phyloP scores from a whole-genome alignment of 176 grass and related monocot genomes.

The Miscanthus lutarioriparius region DNA sequence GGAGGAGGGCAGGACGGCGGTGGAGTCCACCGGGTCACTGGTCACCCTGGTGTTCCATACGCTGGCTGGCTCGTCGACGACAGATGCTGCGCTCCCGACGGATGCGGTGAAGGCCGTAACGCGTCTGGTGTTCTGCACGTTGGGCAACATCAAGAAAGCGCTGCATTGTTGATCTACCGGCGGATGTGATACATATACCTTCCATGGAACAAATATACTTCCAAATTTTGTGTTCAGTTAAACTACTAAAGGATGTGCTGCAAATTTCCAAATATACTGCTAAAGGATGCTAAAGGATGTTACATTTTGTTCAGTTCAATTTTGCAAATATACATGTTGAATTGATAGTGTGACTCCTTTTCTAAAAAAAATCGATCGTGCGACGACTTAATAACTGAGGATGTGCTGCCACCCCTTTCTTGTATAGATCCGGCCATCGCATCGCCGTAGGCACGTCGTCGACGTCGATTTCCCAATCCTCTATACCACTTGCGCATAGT shows the following conservation, averaged over 20 bases:
- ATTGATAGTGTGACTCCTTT: too few relatives aligned
- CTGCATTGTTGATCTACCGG: slow-evolving; percentile 24
- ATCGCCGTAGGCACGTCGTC: not conserved
- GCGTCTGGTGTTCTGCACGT: slow-evolving; percentile 44
- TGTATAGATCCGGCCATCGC: not conserved
- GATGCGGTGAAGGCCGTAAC: slow-evolving; percentile 41
- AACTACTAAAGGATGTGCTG: too few relatives aligned
- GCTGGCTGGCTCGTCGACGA: slow-evolving; percentile 37
- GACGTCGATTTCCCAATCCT: not conserved
- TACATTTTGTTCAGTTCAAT: too few relatives aligned
- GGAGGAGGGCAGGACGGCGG: not conserved
- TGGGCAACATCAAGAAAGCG: slow-evolving; percentile 68
- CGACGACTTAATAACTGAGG: not conserved
- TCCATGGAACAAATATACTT: not conserved
- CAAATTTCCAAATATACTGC: too few relatives aligned
- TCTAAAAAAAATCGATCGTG: too few relatives aligned
- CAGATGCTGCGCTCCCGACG: slow-evolving; percentile 17
- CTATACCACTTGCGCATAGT: not conserved
- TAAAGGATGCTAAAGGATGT: too few relatives aligned
- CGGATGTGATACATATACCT: not conserved
- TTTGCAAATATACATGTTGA: too few relatives aligned
- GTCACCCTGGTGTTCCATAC: slow-evolving; percentile 67
- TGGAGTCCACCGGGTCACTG: slow-evolving; percentile 49
- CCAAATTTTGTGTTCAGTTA: not conserved
- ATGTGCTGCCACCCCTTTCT: not conserved